Conservation (phyloP, 257 asterid genomes). For the Penstemon barbatus region DNA sequence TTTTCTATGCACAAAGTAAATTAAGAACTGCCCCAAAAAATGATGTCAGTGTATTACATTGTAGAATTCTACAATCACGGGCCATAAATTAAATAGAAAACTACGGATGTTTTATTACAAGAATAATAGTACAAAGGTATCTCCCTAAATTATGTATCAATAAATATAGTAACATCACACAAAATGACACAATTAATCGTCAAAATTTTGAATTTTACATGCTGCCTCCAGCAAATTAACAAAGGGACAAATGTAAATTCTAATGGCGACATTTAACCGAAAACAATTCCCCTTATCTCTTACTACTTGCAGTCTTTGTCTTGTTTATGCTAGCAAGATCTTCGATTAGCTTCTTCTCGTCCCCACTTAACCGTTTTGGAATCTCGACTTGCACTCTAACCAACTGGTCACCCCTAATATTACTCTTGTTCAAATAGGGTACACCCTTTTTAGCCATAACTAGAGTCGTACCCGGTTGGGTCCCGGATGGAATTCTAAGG, state of each 20-base stretch:
- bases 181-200: constrained; percentile 21
- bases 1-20: no score
- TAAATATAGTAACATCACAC: constrained; percentile 26
- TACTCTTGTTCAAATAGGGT: constrained; percentile 66
- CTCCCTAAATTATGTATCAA: constrained; percentile 24
- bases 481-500: constrained; percentile 82
- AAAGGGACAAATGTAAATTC: background rate
- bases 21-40: background rate
- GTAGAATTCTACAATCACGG: constrained; percentile 23
- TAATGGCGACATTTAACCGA: constrained; percentile 13
- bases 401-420: constrained; percentile 95
- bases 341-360: constrained; percentile 89
- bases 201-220: constrained; percentile 29
- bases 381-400: constrained; percentile 96
- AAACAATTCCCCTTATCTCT: constrained; percentile 39
- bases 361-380: constrained; percentile 83
- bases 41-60: constrained; percentile 15
- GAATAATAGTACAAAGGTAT: constrained; percentile 4
- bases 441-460: constrained; percentile 96
- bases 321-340: constrained; percentile 78
- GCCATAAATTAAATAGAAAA: constrained; percentile 1
- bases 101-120: background rate
- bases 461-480: constrained; percentile 90
- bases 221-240: constrained; percentile 2
- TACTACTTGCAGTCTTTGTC: constrained; percentile 62